phyloP scores from a whole-genome alignment of 1,139 yeast genomes.

The Sugiyamaella sp. region DNA sequence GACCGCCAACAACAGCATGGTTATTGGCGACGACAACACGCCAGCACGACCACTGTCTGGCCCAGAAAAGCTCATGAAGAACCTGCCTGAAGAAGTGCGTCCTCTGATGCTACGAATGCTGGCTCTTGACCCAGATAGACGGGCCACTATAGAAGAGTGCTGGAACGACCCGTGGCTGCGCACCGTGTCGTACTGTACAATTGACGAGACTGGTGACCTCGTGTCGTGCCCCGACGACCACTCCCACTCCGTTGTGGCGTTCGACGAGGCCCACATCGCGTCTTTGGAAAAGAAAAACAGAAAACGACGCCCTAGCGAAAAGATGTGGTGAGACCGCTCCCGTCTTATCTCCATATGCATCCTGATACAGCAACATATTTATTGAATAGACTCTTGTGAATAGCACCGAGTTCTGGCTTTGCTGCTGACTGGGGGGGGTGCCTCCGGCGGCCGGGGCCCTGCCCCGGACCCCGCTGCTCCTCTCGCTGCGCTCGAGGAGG shows the following conservation, averaged over 20 bases:
- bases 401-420: neutral
- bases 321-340: slow-evolving; percentile 47
- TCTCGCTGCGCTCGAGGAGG: neutral
- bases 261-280: slow-evolving; percentile 93
- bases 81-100: slow-evolving; percentile 42
- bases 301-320: slow-evolving; percentile 44
- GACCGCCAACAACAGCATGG: neutral
- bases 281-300: slow-evolving; percentile 69
- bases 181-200: slow-evolving; percentile 56
- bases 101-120: slow-evolving; percentile 41
- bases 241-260: slow-evolving; percentile 85
- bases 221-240: slow-evolving; percentile 53
- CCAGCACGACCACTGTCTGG: slow-evolving; percentile 30
- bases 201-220: slow-evolving; percentile 43
- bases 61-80: slow-evolving; percentile 39
- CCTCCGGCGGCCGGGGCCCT: slow-evolving; percentile 4
- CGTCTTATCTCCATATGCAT: too few species aligned
- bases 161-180: slow-evolving; percentile 78
- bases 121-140: slow-evolving; percentile 44
- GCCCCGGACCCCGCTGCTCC: slow-evolving; percentile 5
- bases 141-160: slow-evolving; percentile 82
- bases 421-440: too few species aligned
- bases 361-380: too few species aligned
- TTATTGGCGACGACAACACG: slow-evolving; percentile 1
- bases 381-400: neutral